Conservation (phyloP, 1,284 basidiomycete species). For the Malassezia psittaci region DNA sequence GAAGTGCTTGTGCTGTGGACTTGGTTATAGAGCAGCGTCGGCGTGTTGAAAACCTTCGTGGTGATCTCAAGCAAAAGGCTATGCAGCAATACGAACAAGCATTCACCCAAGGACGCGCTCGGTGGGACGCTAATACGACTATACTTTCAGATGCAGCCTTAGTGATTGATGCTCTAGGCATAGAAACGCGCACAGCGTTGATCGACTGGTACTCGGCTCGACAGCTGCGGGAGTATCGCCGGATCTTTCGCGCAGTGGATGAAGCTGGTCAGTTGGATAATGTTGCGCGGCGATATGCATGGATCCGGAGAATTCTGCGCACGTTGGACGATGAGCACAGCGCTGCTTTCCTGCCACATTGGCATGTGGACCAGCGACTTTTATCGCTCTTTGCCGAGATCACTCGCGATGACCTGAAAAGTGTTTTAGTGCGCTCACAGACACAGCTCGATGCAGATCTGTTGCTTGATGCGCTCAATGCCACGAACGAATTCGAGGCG, state of each 20-base stretch:
- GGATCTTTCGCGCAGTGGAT: conserved; percentile 63
- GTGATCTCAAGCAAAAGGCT: conserved; percentile 23
- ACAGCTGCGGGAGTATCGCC: conserved; percentile 88
- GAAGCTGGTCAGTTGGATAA: conserved; percentile 92
- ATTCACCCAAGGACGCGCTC: conserved; percentile 29
- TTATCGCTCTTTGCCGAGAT: conserved; percentile 37
- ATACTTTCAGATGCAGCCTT: conserved; percentile 37
- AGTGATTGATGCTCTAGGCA: conserved; percentile 40
- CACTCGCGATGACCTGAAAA: conserved; percentile 40
- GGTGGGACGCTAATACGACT: conserved; percentile 23
- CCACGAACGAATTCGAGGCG: conserved; percentile 41
- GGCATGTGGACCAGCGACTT: conserved; percentile 36
- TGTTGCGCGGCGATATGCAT: conserved; percentile 79
- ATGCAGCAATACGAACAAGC: conserved; percentile 38
- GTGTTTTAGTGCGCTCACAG: conserved; percentile 39
- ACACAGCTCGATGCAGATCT: conserved; percentile 31
- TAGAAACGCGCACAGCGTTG: conserved; percentile 54
- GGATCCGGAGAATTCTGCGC: conserved; percentile 84
- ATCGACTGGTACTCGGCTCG: conserved; percentile 81
- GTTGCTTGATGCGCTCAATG: conserved; percentile 35
- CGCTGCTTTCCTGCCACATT: conserved; percentile 30
- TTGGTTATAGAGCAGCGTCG: conserved; percentile 30
- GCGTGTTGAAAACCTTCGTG: conserved; percentile 30
- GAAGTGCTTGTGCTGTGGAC: conserved; percentile 29
- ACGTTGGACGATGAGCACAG: conserved; percentile 73